phyloP scores from a whole-genome alignment of 352 stramenopile species.

The Peronospora destructor region DNA sequence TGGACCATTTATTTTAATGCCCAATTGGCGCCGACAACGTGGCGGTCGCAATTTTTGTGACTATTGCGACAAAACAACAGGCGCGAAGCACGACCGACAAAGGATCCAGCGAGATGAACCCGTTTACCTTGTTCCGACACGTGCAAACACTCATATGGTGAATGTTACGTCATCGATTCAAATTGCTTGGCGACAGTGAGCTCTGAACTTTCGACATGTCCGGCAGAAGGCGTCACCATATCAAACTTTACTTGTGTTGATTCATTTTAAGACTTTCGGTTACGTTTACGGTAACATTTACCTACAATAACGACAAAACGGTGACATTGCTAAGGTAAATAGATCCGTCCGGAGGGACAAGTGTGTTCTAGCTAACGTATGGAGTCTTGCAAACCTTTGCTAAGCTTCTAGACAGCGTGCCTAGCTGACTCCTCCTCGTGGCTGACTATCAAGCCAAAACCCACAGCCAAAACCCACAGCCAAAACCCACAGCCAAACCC shows the following conservation, averaged over 20 bases:
- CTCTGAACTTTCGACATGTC: constrained; percentile 3
- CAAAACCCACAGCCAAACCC: constrained; percentile 2
- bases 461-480: background rate
- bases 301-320: constrained; percentile 10
- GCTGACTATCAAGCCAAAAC: background rate
- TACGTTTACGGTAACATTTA: background rate
- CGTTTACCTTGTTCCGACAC: constrained; percentile 8
- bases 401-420: constrained; percentile 2
- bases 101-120: constrained; percentile 15
- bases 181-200: no score
- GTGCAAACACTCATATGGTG: background rate
- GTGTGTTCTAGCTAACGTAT: constrained; percentile 8
- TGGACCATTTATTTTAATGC: no score
- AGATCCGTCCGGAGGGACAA: constrained; percentile 3
- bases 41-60: no score
- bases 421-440: constrained; percentile 2
- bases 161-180: no score
- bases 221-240: constrained; percentile 8
- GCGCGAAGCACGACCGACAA: constrained; percentile 11
- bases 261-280: no score
- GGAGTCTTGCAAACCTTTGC: constrained; percentile 8
- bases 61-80: no score
- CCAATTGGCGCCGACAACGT: no score
- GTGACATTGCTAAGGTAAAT: background rate
- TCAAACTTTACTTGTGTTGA: constrained; percentile 1